A percentile compares a stretch with the other conserved stretches of the same genome.
phyloP scores from a whole-genome alignment of 169 alveolate genomes.

The Eimeria necatrix region DNA sequence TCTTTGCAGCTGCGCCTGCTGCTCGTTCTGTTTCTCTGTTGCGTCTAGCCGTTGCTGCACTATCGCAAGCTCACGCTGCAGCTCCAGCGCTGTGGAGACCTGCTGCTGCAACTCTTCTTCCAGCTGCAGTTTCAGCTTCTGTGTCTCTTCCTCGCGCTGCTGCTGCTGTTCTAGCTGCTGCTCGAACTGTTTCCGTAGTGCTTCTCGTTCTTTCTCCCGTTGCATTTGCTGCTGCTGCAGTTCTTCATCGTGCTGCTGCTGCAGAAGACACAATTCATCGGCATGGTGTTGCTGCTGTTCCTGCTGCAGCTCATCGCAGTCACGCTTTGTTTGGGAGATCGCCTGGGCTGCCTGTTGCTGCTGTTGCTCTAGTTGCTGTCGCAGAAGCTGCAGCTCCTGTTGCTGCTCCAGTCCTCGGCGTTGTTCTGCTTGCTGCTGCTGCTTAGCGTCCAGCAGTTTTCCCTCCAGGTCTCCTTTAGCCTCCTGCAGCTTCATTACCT shows the following conservation, averaged over 20 bases:
- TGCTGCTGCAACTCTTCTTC: constrained; percentile 54
- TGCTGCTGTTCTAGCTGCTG: constrained; percentile 13
- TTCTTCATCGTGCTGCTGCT: not conserved
- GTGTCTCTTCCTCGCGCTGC: constrained; percentile 23
- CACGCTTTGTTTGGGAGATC: constrained; percentile 10
- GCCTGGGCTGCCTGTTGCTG: constrained; percentile 43
- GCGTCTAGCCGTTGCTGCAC: constrained; percentile 44
- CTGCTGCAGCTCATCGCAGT: constrained; percentile 1
- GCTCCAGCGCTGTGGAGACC: constrained; percentile 20
- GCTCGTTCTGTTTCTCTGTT: not conserved
- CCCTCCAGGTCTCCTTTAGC: constrained; percentile 30
- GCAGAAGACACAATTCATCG: not conserved
- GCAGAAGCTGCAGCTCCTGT: constrained; percentile 47
- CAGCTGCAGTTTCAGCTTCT: constrained; percentile 32
- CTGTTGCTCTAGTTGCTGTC: constrained; percentile 33
- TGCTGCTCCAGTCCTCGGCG: constrained; percentile 22
- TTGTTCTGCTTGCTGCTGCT: constrained; percentile 32
- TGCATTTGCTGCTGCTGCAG: constrained; percentile 16
- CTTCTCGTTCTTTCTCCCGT: not conserved
- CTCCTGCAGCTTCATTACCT: not conserved
- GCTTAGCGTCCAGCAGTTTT: constrained; percentile 32
- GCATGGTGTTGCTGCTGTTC: not conserved
- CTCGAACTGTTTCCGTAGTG: not conserved
- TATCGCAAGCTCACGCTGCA: constrained; percentile 49
- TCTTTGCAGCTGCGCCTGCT: not conserved